Base-by-base conservation (phyloP, 345 rosid genomes). In the Zanthoxylum bungeanum region DNA sequence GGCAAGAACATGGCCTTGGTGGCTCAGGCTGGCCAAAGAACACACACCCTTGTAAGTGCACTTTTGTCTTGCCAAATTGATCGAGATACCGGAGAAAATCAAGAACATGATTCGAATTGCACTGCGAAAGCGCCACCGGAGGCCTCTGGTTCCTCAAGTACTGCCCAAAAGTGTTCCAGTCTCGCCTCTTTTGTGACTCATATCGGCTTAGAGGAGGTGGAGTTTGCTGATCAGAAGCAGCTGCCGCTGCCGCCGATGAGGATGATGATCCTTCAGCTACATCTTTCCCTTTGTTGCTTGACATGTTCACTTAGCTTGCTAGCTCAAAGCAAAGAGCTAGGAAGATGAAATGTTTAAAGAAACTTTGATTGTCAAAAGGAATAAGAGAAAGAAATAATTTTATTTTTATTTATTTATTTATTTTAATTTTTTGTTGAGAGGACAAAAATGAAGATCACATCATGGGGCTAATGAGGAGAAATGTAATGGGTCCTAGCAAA, bases 131-230 rank as follows among this genome's bases (percentile, higher is more conserved):
- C 12, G 85, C 81, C 4, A 92, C 91, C 2, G 98, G 96, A 0
- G 98, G 98, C 19, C 91, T 83, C 53, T 87, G 98, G 79, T 92
- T 92, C 68, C 96, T 87, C 21, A 92, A 69, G 82, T 87, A 90
- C 81, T 92, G 97, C 9, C 96, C 89, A 60, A 92, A 92, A 74
- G 97, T 92, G 74, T 88, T 90, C 97, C 97, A 92, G n/a, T 92
- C 97, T 74, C 97, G 62, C 46, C 96, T 69, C 71, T 92, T 92
- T 56, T 92, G 98, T 3, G 96, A 88, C 75, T 90, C 96, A 65
- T 92, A 92, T 9, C 98, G 77, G 79, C 98, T 92, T 42, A 88
- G 75, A 0, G 86, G 85, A 10, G 89, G 81, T 30, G 83, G 83
- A 42, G 73, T 81, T 7, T 79, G 77, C 44, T 79, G 91, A 25